These are phyloP conservation scores for Mallotus repandus DNA, from an alignment of 441 rosid genomes.

Conservation along the genomic window DNA sequence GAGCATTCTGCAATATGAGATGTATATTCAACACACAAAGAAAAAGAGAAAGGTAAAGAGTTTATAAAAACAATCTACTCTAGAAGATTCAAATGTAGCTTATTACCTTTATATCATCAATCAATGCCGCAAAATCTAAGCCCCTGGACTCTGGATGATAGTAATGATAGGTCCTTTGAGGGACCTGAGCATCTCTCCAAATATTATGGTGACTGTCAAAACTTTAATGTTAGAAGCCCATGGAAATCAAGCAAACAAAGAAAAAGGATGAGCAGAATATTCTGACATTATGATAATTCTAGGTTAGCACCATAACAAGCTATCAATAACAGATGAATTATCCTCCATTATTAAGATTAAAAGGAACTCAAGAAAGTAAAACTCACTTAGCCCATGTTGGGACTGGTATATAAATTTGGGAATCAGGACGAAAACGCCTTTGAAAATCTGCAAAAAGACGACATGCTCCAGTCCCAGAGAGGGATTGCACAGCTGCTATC, in stretches of 20 bases:
- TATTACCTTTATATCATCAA: slow-evolving; percentile 84
- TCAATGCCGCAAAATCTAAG: slow-evolving; percentile 73
- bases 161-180: slow-evolving; percentile 80
- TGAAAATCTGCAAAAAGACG: slow-evolving; percentile 94
- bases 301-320: not conserved
- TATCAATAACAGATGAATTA: not conserved
- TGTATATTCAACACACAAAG: not conserved
- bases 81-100: slow-evolving; percentile 17
- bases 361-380: slow-evolving; percentile 3
- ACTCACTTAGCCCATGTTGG: slow-evolving; percentile 98
- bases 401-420: slow-evolving; percentile 87
- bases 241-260: slow-evolving; percentile 4
- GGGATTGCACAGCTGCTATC: slow-evolving; percentile 87
- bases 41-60: slow-evolving; percentile 7
- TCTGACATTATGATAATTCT: not conserved
- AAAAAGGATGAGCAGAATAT: slow-evolving; percentile 9
- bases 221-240: slow-evolving; percentile 19
- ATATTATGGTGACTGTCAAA: slow-evolving; percentile 89
- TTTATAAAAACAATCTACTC: not conserved
- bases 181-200: slow-evolving; percentile 93
- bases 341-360: not conserved
- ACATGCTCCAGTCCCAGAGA: slow-evolving; percentile 97
- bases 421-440: slow-evolving; percentile 75
- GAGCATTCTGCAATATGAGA: slow-evolving; percentile 64
- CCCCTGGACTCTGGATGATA: slow-evolving; percentile 86